Evolutionary conservation across 345 rosid genomes (phyloP).

Genomic region (Draba incana): DNA sequence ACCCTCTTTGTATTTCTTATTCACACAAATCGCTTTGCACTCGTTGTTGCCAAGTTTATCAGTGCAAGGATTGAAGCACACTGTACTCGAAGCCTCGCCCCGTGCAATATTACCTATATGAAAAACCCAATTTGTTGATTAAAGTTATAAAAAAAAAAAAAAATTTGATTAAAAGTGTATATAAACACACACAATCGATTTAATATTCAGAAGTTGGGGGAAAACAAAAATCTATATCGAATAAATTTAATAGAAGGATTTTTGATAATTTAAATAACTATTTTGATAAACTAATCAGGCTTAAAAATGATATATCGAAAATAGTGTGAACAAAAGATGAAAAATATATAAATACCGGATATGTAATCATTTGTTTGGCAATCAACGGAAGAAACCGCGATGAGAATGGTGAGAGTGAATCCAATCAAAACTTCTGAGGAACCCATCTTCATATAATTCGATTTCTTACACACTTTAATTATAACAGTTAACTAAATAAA

Average conservation of each 20-base stretch:
- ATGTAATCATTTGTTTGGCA: background rate
- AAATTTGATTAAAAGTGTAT: background rate
- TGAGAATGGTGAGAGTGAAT: background rate
- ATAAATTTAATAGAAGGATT: background rate
- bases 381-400: background rate
- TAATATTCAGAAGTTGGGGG: background rate
- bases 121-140: background rate
- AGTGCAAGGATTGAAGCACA: conserved; percentile 28
- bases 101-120: background rate
- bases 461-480: background rate
- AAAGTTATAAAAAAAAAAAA: background rate
- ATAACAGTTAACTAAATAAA: background rate
- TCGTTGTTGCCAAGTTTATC: conserved; percentile 11
- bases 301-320: background rate
- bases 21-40: conserved; percentile 24
- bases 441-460: conserved; percentile 10
- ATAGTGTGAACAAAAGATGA: background rate
- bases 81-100: background rate
- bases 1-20: conserved; percentile 32
- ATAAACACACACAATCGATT: background rate
- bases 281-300: background rate
- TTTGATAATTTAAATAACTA: background rate
- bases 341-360: background rate
- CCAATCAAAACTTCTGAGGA: background rate
- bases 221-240: background rate